A percentile compares a stretch with the other conserved stretches of the same genome.
Evolutionary conservation across 225 moss, liverwort and hornwort species (phyloP).

Genomic region (Lunularia cruciata): DNA sequence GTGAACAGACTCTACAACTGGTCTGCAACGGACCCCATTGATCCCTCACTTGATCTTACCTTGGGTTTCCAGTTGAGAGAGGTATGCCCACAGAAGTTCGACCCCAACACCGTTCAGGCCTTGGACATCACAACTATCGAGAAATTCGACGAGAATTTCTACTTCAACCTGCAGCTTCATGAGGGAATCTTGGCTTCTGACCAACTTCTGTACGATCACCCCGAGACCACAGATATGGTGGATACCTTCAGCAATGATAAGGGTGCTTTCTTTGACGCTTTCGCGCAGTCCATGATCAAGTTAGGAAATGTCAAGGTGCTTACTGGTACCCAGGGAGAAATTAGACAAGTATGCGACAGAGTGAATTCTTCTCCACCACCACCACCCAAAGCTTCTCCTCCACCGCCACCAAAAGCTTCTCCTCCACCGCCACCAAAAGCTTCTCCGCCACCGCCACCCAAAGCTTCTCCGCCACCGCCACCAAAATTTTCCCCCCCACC

Average conservation of each 20-base stretch:
- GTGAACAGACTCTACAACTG: constrained; percentile 18
- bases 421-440: not conserved
- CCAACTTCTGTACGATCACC: constrained; percentile 22
- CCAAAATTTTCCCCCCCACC: not conserved
- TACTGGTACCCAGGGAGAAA: constrained; percentile 24
- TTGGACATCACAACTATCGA: constrained; percentile 24
- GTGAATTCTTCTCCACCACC: too few species aligned
- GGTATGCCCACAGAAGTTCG: constrained; percentile 8
- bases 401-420: not conserved
- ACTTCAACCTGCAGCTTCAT: constrained; percentile 13
- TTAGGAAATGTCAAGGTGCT: constrained; percentile 17
- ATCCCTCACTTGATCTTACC: constrained; percentile 28
- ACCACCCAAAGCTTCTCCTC: too few species aligned
- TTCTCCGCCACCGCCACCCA: not conserved
- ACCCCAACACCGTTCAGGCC: constrained; percentile 1
- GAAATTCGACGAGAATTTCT: constrained; percentile 25
- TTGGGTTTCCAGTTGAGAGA: constrained; percentile 12
- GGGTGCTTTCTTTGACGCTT: constrained; percentile 20
- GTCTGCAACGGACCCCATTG: constrained; percentile 1
- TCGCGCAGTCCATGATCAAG: constrained; percentile 31
- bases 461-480: not conserved
- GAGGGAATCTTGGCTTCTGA: constrained; percentile 32
- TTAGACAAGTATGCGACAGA: constrained; percentile 7
- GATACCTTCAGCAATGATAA: constrained; percentile 9
- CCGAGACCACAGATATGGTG: constrained; percentile 5